A percentile compares a stretch with the other conserved stretches of the same genome.
Evolutionary conservation across 495 filamentous ascomycete genomes (phyloP).

Genomic region (Penicillium cataractarum): DNA sequence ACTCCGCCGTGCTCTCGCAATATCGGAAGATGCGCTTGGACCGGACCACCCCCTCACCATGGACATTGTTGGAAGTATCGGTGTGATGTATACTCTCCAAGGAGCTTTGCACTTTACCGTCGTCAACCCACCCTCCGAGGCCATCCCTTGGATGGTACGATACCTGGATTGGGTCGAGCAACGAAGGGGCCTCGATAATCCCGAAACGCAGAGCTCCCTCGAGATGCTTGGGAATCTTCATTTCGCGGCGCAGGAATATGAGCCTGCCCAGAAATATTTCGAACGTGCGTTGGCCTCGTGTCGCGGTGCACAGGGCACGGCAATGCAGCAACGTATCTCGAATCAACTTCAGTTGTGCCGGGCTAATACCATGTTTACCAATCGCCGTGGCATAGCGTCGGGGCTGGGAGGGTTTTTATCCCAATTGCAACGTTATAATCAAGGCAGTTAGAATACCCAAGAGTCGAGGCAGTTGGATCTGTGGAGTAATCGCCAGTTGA

Average conservation of each 20-base stretch:
- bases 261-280: constrained; percentile 34
- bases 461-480: too few relatives aligned
- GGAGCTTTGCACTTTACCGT: constrained; percentile 5
- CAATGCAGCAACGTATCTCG: constrained; percentile 17
- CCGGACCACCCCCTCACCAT: constrained; percentile 36
- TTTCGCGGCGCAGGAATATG: constrained; percentile 29
- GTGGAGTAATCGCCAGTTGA: too few relatives aligned
- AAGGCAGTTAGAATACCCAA: background rate
- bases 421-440: constrained; percentile 25
- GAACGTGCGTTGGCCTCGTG: constrained; percentile 30
- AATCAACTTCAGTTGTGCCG: constrained; percentile 33
- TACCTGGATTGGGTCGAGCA: constrained; percentile 38
- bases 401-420: constrained; percentile 27
- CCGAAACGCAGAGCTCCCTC: constrained; percentile 31
- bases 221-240: constrained; percentile 35
- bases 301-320: constrained; percentile 10
- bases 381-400: constrained; percentile 5
- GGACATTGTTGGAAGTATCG: constrained; percentile 36
- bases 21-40: constrained; percentile 36
- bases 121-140: constrained; percentile 24
- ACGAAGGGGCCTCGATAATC: constrained; percentile 27
- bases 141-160: constrained; percentile 36
- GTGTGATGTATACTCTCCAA: constrained; percentile 38
- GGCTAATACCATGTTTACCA: constrained; percentile 29
- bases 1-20: constrained; percentile 39